A percentile compares a stretch with the other conserved stretches of the same genome.
phyloP scores from a whole-genome alignment of 192 early-diverging fungal genomes.

The Lunasporangiospora selenospora region DNA sequence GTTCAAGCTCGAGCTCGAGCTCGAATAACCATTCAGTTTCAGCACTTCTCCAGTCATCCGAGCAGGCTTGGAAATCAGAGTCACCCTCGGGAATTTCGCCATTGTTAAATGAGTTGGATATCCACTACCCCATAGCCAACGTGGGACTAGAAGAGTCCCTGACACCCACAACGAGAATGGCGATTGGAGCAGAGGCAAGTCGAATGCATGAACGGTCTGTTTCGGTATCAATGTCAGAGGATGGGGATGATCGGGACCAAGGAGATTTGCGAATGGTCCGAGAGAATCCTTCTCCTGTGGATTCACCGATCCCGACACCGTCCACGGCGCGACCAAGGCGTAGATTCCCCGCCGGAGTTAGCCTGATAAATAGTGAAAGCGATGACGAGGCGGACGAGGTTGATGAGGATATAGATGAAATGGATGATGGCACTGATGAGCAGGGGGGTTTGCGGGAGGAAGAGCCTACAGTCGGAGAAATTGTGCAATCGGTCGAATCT shows the following conservation, averaged over 20 bases:
- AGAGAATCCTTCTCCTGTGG: conserved; percentile 26
- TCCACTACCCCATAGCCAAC: conserved; percentile 20
- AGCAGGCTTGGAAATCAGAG: neutral
- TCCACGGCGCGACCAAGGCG: conserved; percentile 42
- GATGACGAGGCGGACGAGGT: conserved; percentile 12
- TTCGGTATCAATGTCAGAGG: conserved; percentile 22
- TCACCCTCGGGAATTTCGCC: conserved; percentile 9
- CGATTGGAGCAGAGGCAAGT: conserved; percentile 24
- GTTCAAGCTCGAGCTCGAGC: conserved; percentile 8
- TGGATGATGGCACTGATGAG: no score
- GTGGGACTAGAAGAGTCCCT: conserved; percentile 10
- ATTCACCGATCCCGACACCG: conserved; percentile 41
- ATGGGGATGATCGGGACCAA: no score
- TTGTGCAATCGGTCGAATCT: no score
- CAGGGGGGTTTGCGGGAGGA: neutral
- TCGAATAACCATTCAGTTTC: no score
- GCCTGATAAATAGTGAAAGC: conserved; percentile 7
- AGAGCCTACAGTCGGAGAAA: no score
- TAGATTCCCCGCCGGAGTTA: conserved; percentile 35
- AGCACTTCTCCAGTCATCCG: neutral
- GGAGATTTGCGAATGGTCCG: neutral
- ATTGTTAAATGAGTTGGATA: conserved; percentile 24
- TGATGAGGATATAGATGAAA: neutral
- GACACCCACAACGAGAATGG: conserved; percentile 30
- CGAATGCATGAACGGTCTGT: conserved; percentile 20